Conservation (phyloP, 768 basidiomycete species). For the Tricholoma sp. region DNA sequence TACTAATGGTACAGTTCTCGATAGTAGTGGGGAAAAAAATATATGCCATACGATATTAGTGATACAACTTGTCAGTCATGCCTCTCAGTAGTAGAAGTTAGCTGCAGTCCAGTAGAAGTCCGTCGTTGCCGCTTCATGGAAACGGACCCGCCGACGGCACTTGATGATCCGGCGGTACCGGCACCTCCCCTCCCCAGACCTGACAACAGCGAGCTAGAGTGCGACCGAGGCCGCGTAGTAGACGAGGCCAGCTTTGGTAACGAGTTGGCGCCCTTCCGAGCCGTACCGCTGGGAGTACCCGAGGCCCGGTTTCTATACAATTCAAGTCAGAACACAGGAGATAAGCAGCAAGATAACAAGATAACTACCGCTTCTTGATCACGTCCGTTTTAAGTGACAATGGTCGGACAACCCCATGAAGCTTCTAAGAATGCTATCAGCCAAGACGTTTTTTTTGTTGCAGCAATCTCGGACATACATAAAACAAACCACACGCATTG, state of each 20-base stretch:
- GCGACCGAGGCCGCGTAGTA: slow-evolving; percentile 67
- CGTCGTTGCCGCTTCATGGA: slow-evolving; percentile 80
- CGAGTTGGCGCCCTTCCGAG: slow-evolving; percentile 57
- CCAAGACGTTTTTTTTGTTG: not conserved
- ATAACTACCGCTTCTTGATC: slow-evolving; percentile 85
- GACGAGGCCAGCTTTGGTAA: slow-evolving; percentile 76
- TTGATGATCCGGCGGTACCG: slow-evolving; percentile 19
- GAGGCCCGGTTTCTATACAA: slow-evolving; percentile 70
- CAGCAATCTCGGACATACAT: slow-evolving; percentile 46
- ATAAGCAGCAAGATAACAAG: slow-evolving; percentile 1
- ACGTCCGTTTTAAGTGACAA: slow-evolving; percentile 95
- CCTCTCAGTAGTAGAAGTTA: slow-evolving; percentile 30
- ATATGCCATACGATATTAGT: not conserved
- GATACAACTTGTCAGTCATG: slow-evolving; percentile 3
- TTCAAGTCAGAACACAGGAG: slow-evolving; percentile 1
- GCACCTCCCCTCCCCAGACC: slow-evolving; percentile 30
- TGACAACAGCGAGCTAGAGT: slow-evolving; percentile 53
- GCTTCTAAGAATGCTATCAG: slow-evolving; percentile 53
- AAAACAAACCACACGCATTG: slow-evolving; percentile 92
- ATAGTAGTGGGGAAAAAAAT: not conserved
- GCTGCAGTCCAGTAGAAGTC: slow-evolving; percentile 56
- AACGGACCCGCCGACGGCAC: slow-evolving; percentile 26
- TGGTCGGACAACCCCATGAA: slow-evolving; percentile 93
- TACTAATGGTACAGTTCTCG: slow-evolving; percentile 5
- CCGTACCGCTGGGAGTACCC: slow-evolving; percentile 58